Evolutionary conservation across 192 early-diverging fungal genomes (phyloP), one percentile per base, ranked within the genome.

Genomic region (Coemansia sp.): DNA sequence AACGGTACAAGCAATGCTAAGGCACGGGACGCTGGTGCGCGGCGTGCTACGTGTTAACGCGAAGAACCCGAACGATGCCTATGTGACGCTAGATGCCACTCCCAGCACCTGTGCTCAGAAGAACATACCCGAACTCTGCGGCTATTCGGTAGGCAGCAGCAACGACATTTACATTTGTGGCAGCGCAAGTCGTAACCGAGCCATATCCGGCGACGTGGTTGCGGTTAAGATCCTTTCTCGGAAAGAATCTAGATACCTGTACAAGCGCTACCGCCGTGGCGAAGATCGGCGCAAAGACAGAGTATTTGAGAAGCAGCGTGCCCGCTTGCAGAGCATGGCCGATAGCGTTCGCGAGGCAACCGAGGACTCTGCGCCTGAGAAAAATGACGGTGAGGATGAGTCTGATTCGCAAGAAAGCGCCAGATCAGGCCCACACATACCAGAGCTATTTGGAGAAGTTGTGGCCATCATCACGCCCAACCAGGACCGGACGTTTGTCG

Each of bases 11-110:
- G 31, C 12, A 3, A 37, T 46, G n/a, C 31, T 75, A 12, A 35
- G 15, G 3, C n/a, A 50, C 8, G 71, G 84, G 35, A 56, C 70
- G 14, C 75, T 92, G 13, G 72, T 88, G 10, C 72, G 85, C n/a
- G 94, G 93, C 31, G 78, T 83, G 5, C 60, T 97, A 15, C 84
- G 94, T 43, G 84, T 94, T 61, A 97, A 93, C 80, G 90, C 88
- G 33, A 81, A 85, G 49, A 89, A 91, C 62, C 80, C 87, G 26
- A 84, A 79, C 40, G 92, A 95, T 59, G 93, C 91, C 19, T 97
- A 97, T 73, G 92, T 94, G 12, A 83, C 87, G 2, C 79, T 87
- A 8, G 88, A 91, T 20, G 81, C 80, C 45, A 55, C 88, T 2
- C 72, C 72, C 18, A 61, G 50, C 26, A 30, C 39, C 4, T 49